A percentile compares a stretch with the other conserved stretches of the same genome.
Conservation (phyloP, 2,329 filamentous ascomycete genomes). For the Xylariaceae sp. region DNA sequence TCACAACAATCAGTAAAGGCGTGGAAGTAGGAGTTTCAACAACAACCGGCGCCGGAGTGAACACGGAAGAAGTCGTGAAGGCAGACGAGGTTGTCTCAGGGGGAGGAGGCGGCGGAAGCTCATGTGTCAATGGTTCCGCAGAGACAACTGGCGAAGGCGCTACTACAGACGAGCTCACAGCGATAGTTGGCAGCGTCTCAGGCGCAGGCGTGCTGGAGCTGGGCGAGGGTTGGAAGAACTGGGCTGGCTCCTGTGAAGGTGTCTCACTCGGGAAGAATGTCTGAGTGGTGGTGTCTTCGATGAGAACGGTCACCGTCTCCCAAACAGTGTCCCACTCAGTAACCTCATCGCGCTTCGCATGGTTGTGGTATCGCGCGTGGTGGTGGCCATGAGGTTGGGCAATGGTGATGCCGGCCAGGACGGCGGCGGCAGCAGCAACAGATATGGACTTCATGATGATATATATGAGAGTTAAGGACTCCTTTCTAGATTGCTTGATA, state of each 20-base stretch:
- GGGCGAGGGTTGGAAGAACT: constrained; percentile 34
- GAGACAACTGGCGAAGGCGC: constrained; percentile 7
- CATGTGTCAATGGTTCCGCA: background rate
- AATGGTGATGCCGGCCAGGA: constrained; percentile 41
- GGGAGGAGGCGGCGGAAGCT: constrained; percentile 13
- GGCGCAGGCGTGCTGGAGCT: constrained; percentile 17
- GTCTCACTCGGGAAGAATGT: constrained; percentile 34
- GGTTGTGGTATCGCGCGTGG: constrained; percentile 34
- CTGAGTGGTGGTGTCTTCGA: constrained; percentile 46
- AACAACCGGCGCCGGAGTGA: background rate
- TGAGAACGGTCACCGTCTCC: constrained; percentile 48
- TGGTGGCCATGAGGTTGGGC: constrained; percentile 47
- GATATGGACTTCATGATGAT: constrained; percentile 43
- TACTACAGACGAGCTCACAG: constrained; percentile 4
- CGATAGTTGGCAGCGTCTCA: constrained; percentile 16
- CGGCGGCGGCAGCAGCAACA: constrained; percentile 38
- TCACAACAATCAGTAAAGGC: background rate
- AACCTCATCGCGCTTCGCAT: constrained; percentile 41
- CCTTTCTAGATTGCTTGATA: constrained; percentile 7
- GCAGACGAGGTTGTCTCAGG: constrained; percentile 10
- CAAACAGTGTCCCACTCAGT: constrained; percentile 44
- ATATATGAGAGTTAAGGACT: constrained; percentile 3
- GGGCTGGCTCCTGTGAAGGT: constrained; percentile 21
- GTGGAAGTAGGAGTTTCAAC: constrained; percentile 12
- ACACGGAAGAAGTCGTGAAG: background rate